Conservation (phyloP, 1,284 basidiomycete genomes). For the Ceratobasidium sp. region DNA sequence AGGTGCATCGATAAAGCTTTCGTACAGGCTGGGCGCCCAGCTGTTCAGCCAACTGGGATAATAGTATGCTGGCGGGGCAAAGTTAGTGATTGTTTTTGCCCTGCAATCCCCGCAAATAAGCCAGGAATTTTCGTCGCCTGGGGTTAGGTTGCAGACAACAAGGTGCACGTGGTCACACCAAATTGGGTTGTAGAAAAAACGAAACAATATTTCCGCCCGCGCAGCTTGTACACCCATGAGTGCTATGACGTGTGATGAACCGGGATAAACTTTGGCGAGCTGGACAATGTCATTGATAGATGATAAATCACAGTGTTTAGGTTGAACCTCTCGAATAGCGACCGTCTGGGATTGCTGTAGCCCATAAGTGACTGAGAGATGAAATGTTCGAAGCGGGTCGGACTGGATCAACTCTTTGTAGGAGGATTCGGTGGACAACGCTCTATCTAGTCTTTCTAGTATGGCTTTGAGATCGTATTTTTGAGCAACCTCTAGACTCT, state of each 20-base stretch:
- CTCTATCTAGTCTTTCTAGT: not conserved
- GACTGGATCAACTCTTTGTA: not conserved
- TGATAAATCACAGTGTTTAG: not conserved
- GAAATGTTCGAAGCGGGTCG: not conserved
- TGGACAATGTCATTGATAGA: no score
- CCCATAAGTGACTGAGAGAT: not conserved
- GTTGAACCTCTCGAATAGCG: not conserved
- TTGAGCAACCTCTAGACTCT: not conserved
- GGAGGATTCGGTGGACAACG: not conserved
- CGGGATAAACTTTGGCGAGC: not conserved
- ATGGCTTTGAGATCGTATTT: not conserved
- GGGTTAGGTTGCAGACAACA: not conserved
- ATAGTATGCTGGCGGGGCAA: no score
- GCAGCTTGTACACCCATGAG: not conserved
- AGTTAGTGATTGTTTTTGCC: not conserved
- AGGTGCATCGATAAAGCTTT: not conserved
- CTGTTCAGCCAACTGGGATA: not conserved
- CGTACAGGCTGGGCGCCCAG: not conserved
- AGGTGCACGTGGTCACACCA: no score
- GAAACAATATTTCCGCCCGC: not conserved
- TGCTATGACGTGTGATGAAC: not conserved
- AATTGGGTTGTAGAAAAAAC: not conserved
- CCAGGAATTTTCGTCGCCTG: not conserved
- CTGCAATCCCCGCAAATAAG: not conserved
- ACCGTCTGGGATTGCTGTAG: not conserved